Conservation (phyloP, 768 basidiomycete species). For the Suillus discolor region DNA sequence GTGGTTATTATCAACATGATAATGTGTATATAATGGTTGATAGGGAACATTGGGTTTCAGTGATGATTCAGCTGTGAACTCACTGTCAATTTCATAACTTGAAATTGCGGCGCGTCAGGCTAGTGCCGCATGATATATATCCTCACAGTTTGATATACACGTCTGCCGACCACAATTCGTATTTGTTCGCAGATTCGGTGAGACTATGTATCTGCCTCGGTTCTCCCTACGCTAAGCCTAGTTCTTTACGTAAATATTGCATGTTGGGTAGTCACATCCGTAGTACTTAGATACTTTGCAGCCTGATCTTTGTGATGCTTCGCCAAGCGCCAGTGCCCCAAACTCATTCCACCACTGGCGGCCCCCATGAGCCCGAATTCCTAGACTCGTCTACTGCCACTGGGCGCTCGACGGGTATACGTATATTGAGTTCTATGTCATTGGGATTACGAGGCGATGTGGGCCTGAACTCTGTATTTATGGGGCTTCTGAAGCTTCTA, state of each 20-base stretch:
- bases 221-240: background rate
- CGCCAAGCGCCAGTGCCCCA: background rate
- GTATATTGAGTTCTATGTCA: background rate
- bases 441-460: background rate
- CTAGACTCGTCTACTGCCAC: background rate
- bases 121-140: too few relatives aligned
- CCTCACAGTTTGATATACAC: too few relatives aligned
- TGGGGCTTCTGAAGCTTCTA: background rate
- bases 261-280: background rate
- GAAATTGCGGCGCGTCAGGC: too few relatives aligned
- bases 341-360: background rate
- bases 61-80: background rate
- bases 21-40: slow-evolving; percentile 1
- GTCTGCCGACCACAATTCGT: slow-evolving; percentile 19
- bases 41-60: background rate
- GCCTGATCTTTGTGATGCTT: background rate
- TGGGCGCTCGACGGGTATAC: background rate
- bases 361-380: background rate
- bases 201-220: background rate
- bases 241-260: background rate
- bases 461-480: background rate
- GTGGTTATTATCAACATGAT: background rate
- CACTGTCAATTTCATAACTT: too few relatives aligned
- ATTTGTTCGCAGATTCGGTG: slow-evolving; percentile 18
- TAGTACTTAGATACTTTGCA: background rate